Conservation (phyloP, 2,329 filamentous ascomycete species). For the Cladosporium colombiae region DNA sequence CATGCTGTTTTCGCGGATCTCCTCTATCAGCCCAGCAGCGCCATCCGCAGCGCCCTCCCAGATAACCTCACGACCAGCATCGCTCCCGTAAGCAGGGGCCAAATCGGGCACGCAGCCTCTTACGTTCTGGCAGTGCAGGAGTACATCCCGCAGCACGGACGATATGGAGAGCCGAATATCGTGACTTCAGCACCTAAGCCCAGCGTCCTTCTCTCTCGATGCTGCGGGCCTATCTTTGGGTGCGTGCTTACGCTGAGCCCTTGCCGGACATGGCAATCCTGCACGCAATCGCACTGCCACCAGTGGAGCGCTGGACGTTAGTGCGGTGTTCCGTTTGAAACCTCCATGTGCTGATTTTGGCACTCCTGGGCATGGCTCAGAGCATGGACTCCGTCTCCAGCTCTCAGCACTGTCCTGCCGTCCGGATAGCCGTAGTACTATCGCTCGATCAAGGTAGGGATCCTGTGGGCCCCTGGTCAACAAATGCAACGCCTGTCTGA, state of each 20-base stretch:
- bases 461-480: constrained; percentile 18
- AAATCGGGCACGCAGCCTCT: constrained; percentile 18
- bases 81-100: constrained; percentile 21
- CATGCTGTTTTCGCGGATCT: constrained; percentile 20
- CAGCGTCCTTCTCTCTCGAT: constrained; percentile 24
- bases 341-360: constrained; percentile 22
- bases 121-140: constrained; percentile 17
- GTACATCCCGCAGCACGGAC: constrained; percentile 24
- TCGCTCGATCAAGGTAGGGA: constrained; percentile 20
- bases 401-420: constrained; percentile 20
- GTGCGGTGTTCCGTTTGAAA: constrained; percentile 21
- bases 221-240: constrained; percentile 24
- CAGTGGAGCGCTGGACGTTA: constrained; percentile 17
- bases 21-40: constrained; percentile 19
- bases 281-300: constrained; percentile 22
- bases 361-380: constrained; percentile 21
- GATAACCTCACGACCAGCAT: constrained; percentile 19
- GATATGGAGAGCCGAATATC: constrained; percentile 33
- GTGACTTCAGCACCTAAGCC: constrained; percentile 27
- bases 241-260: constrained; percentile 19
- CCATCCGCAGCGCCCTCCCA: background rate
- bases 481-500: constrained; percentile 20
- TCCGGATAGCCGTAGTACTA: constrained; percentile 16
- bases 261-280: constrained; percentile 21
- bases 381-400: constrained; percentile 21